Evolutionary conservation across 1,139 yeast genomes (phyloP).

Genomic region (Diutina catenulata): DNA sequence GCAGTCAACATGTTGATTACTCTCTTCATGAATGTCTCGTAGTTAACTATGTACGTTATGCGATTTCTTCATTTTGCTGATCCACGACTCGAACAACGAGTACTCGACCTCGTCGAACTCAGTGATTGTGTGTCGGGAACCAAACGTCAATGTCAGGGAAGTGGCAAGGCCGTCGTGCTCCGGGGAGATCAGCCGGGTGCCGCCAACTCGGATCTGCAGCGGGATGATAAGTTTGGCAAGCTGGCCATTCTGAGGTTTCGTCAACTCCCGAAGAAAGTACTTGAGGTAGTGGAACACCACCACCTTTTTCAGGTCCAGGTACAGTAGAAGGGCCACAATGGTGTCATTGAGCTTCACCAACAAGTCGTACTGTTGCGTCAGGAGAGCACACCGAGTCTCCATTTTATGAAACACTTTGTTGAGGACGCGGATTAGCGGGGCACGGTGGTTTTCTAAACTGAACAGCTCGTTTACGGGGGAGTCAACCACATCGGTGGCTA

Average conservation of each 20-base stretch:
- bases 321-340: conserved; percentile 15
- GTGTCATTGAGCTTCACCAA: conserved; percentile 22
- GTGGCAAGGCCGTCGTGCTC: background rate
- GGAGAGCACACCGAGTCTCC: conserved; percentile 21
- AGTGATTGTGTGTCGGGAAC: background rate
- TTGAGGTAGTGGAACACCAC: conserved; percentile 29
- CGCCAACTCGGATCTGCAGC: conserved; percentile 14
- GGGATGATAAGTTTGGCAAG: conserved; percentile 26
- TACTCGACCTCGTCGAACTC: conserved; percentile 33
- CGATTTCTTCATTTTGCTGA: conserved; percentile 8
- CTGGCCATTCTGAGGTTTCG: conserved; percentile 13
- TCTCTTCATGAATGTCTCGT: too few relatives aligned
- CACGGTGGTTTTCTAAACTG: background rate
- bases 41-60: too few relatives aligned
- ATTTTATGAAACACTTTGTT: conserved; percentile 26
- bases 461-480: background rate
- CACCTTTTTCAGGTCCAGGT: conserved; percentile 16
- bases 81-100: conserved; percentile 33
- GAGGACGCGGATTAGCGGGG: conserved; percentile 12
- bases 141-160: background rate
- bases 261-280: conserved; percentile 28
- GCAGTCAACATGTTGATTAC: too few relatives aligned
- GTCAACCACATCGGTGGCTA: background rate
- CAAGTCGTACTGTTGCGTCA: conserved; percentile 25
- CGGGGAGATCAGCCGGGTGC: background rate